phyloP scores from a whole-genome alignment of 805 yeast genomes.

The Kodamaea kaohsiungensis region DNA sequence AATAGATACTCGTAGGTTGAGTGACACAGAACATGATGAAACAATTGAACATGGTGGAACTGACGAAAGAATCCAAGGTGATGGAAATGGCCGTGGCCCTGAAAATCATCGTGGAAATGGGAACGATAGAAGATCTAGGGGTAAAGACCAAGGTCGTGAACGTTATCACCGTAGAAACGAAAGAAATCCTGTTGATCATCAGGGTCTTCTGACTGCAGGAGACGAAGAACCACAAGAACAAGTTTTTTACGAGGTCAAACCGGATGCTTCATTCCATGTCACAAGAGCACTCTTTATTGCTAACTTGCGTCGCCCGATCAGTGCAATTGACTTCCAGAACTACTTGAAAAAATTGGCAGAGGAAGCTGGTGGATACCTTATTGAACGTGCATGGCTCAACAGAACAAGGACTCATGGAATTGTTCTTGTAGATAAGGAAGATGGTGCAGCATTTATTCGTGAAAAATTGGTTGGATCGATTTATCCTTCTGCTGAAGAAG shows the following conservation, averaged over 20 bases:
- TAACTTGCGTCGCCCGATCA: slow-evolving; percentile 40
- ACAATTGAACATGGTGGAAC: neutral
- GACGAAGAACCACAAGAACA: slow-evolving; percentile 23
- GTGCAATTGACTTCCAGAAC: slow-evolving; percentile 39
- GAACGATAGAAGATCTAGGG: neutral
- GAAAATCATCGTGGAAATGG: neutral
- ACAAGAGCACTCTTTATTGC: slow-evolving; percentile 49
- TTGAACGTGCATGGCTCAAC: slow-evolving; percentile 50
- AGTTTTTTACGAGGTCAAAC: slow-evolving; percentile 36
- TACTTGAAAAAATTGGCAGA: slow-evolving; percentile 32
- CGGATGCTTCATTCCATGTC: slow-evolving; percentile 32
- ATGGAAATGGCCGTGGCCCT: neutral
- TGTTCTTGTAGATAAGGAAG: slow-evolving; percentile 39
- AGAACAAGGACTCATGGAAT: slow-evolving; percentile 43
- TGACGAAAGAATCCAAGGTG: neutral
- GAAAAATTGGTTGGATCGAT: slow-evolving; percentile 32
- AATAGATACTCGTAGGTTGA: neutral
- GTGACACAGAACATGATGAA: neutral
- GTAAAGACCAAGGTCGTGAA: neutral
- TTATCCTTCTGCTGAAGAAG: slow-evolving; percentile 34
- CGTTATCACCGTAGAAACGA: neutral
- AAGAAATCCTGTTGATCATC: slow-evolving; percentile 17
- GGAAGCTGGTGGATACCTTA: slow-evolving; percentile 19
- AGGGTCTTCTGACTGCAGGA: slow-evolving; percentile 16
- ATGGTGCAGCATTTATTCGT: slow-evolving; percentile 41